Evolutionary conservation across 169 alveolate species (phyloP).

Genomic region (Plasmodium knowlesi): DNA sequence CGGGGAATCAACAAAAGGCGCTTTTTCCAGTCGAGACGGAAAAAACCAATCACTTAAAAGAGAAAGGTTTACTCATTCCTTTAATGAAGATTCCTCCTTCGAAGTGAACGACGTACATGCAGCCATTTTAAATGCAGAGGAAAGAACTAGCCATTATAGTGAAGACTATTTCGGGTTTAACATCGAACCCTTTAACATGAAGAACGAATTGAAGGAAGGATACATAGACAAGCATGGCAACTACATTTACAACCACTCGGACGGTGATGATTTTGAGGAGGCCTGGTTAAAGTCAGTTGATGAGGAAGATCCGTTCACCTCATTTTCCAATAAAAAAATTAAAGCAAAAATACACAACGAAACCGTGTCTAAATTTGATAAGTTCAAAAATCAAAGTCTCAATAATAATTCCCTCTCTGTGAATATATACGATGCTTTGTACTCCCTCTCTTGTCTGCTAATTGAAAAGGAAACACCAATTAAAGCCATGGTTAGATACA

Average conservation of each 20-base stretch:
- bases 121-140: constrained; percentile 61
- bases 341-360: constrained; percentile 28
- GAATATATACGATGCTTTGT: constrained; percentile 63
- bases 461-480: constrained; percentile 68
- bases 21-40: background rate
- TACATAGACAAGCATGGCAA: constrained; percentile 77
- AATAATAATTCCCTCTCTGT: constrained; percentile 3
- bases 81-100: constrained; percentile 64
- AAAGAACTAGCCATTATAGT: constrained; percentile 41
- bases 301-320: constrained; percentile 63
- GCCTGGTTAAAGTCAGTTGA: constrained; percentile 72
- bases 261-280: constrained; percentile 52
- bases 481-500: constrained; percentile 70
- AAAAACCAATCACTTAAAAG: background rate
- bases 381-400: background rate
- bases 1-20: background rate
- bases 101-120: constrained; percentile 56
- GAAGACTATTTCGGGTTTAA: constrained; percentile 70
- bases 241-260: constrained; percentile 56
- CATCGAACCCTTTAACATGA: constrained; percentile 81
- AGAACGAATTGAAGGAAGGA: constrained; percentile 78
- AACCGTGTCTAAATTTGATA: constrained; percentile 7
- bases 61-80: constrained; percentile 56
- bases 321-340: constrained; percentile 37
- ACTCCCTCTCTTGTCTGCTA: constrained; percentile 47